Evolutionary conservation across 2,329 filamentous ascomycete species (phyloP), one percentile per base, ranked within the genome.

Genomic region (Hysterium pulicare): DNA sequence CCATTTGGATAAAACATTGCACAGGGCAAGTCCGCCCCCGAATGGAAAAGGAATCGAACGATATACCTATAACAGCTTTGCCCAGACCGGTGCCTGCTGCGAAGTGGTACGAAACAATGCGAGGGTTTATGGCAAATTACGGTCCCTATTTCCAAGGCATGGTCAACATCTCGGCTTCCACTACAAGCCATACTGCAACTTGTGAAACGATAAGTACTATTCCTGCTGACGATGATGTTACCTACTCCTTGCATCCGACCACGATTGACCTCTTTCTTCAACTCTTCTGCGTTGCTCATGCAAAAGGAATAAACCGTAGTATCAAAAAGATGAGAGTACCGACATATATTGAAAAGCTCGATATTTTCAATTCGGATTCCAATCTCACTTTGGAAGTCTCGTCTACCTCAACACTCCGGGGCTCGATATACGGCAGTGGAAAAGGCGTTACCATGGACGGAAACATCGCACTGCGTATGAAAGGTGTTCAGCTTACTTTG

Each of bases 1-100:
- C 16, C 19, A 34, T 21, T 2, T 61, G 57, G 56, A 47, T 15
- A 5, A 48, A 51, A 26, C 54, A 59, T 36, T 55, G 49, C 45
- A 31, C 20, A 10, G 57, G 57, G 5, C 30, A 46, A 19, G 46
- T 50, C 8, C 28, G 22, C 9, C 9, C 16, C 7, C 8, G 24
- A 7, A 28, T 13, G 7, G 24, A 7, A 7, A 31, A 37, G 24
- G 26, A 26, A 17, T n/a, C n/a, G n/a, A n/a, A n/a, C n/a, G n/a
- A n/a, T n/a, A n/a, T n/a, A n/a, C n/a, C n/a, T n/a, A n/a, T 36
- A 30, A 10, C 17, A 26, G 16, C 23, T 30, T 44, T 17, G 10
- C n/a, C 26, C 11, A 11, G 35, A 33, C 19, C 10, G 19, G 20
- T 39, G 4, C 19, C 16, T 5, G 6, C 35, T 5, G 19, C 9